A percentile compares a stretch with the other conserved stretches of the same genome.
Evolutionary conservation across 2,329 filamentous ascomycete genomes (phyloP).

Genomic region (Ophiocordyceps sinensis): DNA sequence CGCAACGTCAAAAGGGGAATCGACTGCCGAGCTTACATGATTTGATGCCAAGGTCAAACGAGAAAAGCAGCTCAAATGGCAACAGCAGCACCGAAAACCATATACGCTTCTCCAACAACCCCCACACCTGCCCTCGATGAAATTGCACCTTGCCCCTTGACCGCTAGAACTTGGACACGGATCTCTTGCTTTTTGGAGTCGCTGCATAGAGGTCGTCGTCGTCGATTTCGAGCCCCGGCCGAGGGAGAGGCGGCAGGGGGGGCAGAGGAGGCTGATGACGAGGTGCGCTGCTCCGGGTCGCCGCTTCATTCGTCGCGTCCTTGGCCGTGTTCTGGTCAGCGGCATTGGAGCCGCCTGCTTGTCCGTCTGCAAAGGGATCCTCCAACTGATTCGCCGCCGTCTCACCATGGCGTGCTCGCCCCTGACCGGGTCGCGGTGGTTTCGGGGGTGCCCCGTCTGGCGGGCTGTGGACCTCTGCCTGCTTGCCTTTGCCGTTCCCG

Average conservation of each 20-base stretch:
- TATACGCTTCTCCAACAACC: no score
- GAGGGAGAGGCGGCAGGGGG: not conserved
- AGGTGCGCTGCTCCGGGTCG: not conserved
- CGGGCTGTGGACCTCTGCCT: constrained; percentile 13
- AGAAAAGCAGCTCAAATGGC: no score
- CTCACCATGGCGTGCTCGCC: constrained; percentile 8
- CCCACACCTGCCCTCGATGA: no score
- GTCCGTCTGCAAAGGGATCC: constrained; percentile 20
- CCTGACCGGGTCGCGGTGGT: constrained; percentile 10
- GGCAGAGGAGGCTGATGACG: not conserved
- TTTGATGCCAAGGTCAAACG: no score
- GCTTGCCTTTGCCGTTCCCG: constrained; percentile 20
- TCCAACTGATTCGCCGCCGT: constrained; percentile 14
- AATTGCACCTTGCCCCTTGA: no score
- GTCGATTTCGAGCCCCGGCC: constrained; percentile 9
- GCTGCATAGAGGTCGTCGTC: constrained; percentile 26
- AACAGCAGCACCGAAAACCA: no score
- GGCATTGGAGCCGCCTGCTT: constrained; percentile 4
- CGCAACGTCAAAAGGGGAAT: no score
- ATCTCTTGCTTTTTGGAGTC: constrained; percentile 22
- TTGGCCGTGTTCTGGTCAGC: no score
- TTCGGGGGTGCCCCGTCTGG: constrained; percentile 10
- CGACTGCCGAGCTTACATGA: no score
- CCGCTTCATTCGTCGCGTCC: no score
- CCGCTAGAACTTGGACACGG: constrained; percentile 18